A percentile compares a stretch with the other conserved stretches of the same genome.
phyloP scores from a whole-genome alignment of 768 basidiomycete genomes.

The Tylopilus sp. region DNA sequence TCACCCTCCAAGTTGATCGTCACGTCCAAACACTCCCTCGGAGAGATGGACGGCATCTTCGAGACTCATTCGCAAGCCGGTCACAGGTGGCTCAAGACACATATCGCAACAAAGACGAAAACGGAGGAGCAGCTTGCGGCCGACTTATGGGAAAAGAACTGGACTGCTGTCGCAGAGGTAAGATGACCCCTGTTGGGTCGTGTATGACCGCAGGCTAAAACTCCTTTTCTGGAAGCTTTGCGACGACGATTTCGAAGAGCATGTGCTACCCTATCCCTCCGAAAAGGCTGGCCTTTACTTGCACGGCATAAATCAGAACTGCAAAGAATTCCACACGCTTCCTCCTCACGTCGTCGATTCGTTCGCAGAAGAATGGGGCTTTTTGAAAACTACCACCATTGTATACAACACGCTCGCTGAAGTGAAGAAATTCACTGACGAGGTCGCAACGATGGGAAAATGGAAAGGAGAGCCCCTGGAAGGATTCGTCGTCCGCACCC shows the following conservation, averaged over 20 bases:
- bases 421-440: conserved; percentile 70
- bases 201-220: background rate
- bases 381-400: conserved; percentile 71
- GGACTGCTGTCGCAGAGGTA: conserved; percentile 93
- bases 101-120: conserved; percentile 51
- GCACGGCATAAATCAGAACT: conserved; percentile 81
- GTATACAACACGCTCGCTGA: conserved; percentile 54
- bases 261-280: conserved; percentile 80
- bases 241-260: conserved; percentile 96
- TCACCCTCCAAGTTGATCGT: conserved; percentile 71
- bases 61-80: conserved; percentile 81
- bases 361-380: conserved; percentile 90
- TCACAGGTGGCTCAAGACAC: conserved; percentile 75
- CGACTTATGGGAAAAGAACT: conserved; percentile 72
- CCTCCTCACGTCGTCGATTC: conserved; percentile 62
- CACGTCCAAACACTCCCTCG: conserved; percentile 91
- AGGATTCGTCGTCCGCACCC: conserved; percentile 90
- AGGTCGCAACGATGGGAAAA: conserved; percentile 59
- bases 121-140: conserved; percentile 73
- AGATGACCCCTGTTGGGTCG: conserved; percentile 11
- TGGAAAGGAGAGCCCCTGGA: conserved; percentile 88
- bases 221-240: conserved; percentile 63
- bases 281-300: conserved; percentile 88
- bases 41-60: conserved; percentile 40
- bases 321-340: conserved; percentile 66